These are phyloP conservation scores for Bromus sterilis DNA, from an alignment of 176 grass and related monocot species.

Conservation along the genomic window DNA sequence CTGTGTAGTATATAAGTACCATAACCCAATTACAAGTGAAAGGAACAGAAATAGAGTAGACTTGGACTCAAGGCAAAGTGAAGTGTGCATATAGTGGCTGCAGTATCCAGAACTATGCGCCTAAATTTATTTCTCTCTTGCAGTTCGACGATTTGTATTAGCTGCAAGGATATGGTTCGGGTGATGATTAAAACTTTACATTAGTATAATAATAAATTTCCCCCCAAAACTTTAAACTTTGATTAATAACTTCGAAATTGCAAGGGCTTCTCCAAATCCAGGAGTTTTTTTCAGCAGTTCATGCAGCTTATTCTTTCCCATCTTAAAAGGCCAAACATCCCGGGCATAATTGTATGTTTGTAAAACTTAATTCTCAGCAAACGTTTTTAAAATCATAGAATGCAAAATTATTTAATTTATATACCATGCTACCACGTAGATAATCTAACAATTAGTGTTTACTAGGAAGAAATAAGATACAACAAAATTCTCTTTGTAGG, in stretches of 20 bases:
- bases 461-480: no score
- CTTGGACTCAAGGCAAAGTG: background rate
- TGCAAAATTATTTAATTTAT: no score
- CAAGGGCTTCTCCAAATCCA: background rate
- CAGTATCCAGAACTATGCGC: slow-evolving; percentile 26
- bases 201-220: background rate
- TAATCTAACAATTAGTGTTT: no score
- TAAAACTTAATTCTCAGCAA: no score
- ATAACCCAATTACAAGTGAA: background rate
- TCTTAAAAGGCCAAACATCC: background rate
- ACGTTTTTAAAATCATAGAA: no score
- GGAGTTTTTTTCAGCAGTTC: background rate
- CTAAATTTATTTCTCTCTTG: slow-evolving; percentile 14
- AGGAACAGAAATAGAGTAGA: background rate
- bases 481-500: no score
- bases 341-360: background rate
- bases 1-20: background rate
- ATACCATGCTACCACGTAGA: no score
- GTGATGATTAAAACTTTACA: slow-evolving; percentile 7
- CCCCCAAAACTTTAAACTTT: background rate
- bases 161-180: slow-evolving; percentile 23
- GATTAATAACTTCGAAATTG: slow-evolving; percentile 15
- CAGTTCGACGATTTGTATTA: background rate
- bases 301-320: background rate
- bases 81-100: slow-evolving; percentile 10